Conservation (phyloP, 345 rosid genomes). For the Nephelium lappaceum region DNA sequence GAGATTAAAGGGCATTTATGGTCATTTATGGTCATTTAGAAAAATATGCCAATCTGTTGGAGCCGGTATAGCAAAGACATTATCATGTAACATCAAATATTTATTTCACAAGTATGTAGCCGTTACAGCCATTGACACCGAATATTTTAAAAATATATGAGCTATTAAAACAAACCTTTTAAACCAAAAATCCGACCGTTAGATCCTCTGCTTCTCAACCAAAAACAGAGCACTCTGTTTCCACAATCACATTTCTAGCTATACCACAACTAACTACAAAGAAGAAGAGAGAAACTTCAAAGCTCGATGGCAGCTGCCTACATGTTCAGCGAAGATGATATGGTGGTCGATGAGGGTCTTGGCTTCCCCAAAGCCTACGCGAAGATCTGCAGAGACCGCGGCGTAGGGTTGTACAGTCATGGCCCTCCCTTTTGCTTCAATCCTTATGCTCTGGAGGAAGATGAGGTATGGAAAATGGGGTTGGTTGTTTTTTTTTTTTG, state of each 20-base stretch:
- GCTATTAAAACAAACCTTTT: not conserved
- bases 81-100: not conserved
- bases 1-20: constrained; percentile 1
- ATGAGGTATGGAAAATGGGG: constrained; percentile 45
- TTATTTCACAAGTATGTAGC: constrained; percentile 21
- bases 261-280: not conserved
- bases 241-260: not conserved
- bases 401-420: constrained; percentile 34
- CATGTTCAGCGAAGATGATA: constrained; percentile 55
- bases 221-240: constrained; percentile 14
- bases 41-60: not conserved
- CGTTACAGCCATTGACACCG: constrained; percentile 26
- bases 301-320: constrained; percentile 40
- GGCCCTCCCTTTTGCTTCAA: constrained; percentile 86
- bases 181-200: constrained; percentile 31
- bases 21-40: constrained; percentile 8
- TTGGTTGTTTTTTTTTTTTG: not conserved
- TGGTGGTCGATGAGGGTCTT: constrained; percentile 59
- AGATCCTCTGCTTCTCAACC: not conserved
- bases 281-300: constrained; percentile 3
- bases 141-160: not conserved
- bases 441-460: constrained; percentile 57
- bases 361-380: constrained; percentile 86
- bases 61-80: not conserved
- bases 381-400: constrained; percentile 58